A percentile compares a stretch with the other conserved stretches of the same genome.
These are phyloP conservation scores for Sherardia arvensis DNA, from an alignment of 257 asterid genomes.

Conservation along the genomic window DNA sequence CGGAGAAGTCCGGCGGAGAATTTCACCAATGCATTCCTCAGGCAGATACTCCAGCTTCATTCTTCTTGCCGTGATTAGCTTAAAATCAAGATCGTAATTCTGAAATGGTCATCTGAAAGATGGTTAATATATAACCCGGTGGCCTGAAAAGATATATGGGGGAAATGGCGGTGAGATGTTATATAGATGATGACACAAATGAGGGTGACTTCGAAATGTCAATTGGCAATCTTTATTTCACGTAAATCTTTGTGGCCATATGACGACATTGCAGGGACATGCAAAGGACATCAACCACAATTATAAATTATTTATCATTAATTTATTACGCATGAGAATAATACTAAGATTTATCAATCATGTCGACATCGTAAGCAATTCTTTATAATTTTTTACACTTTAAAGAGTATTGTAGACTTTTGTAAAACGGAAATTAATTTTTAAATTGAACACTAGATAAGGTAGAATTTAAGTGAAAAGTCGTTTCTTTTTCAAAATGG, in stretches of 20 bases:
- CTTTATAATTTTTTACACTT: too few relatives aligned
- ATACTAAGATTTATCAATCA: too few relatives aligned
- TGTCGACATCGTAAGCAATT: too few relatives aligned
- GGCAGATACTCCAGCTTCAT: slow-evolving; percentile 33
- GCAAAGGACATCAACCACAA: not conserved
- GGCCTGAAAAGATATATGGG: not conserved
- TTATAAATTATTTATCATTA: too few relatives aligned
- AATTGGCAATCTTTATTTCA: not conserved
- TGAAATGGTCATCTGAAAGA: too few relatives aligned
- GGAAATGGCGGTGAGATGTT: not conserved
- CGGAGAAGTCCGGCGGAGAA: slow-evolving; percentile 48
- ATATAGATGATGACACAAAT: not conserved
- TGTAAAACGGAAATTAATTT: too few relatives aligned
- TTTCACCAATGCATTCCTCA: slow-evolving; percentile 41
- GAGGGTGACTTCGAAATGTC: not conserved
- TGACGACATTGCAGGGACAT: slow-evolving; percentile 6
- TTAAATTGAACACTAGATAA: too few relatives aligned
- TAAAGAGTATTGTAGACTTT: too few relatives aligned
- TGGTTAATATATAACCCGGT: not conserved
- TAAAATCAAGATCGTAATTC: not conserved
- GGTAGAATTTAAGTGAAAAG: too few relatives aligned
- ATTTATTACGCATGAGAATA: too few relatives aligned
- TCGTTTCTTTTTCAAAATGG: too few relatives aligned
- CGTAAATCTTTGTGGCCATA: too few relatives aligned
- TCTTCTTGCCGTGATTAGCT: not conserved